These are phyloP conservation scores for Thyridium curvatum DNA, from an alignment of 2,329 filamentous ascomycete genomes.

Conservation along the genomic window DNA sequence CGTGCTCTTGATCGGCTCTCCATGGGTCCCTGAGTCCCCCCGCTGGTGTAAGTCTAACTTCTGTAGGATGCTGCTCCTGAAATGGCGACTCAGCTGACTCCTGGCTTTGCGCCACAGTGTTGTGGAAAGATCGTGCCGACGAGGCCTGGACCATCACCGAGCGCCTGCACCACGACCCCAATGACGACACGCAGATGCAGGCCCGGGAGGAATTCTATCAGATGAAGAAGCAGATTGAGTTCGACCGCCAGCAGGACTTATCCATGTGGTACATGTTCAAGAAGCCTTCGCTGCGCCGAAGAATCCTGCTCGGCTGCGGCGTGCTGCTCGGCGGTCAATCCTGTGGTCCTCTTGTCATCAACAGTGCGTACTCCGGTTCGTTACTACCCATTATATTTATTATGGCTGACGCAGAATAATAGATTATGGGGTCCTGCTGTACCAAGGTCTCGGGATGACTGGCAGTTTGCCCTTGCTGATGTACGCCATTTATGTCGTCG, in stretches of 20 bases:
- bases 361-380: slow-evolving; percentile 1
- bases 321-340: slow-evolving; percentile 4
- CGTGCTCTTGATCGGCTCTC: slow-evolving; percentile 28
- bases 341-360: slow-evolving; percentile 3
- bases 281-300: slow-evolving; percentile 28
- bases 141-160: slow-evolving; percentile 30
- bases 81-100: background rate
- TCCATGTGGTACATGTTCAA: slow-evolving; percentile 28
- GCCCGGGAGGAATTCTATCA: slow-evolving; percentile 34
- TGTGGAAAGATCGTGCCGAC: slow-evolving; percentile 26
- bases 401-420: background rate
- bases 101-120: slow-evolving; percentile 11
- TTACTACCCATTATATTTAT: too few species aligned
- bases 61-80: too few species aligned
- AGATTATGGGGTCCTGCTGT: slow-evolving; percentile 3
- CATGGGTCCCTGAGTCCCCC: slow-evolving; percentile 32
- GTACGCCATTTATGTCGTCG: slow-evolving; percentile 4
- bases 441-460: slow-evolving; percentile 2
- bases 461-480: slow-evolving; percentile 6
- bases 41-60: slow-evolving; percentile 24
- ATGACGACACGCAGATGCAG: slow-evolving; percentile 26
- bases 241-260: slow-evolving; percentile 24
- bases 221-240: slow-evolving; percentile 34
- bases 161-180: slow-evolving; percentile 29
- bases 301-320: slow-evolving; percentile 26